Percentiles rank a stretch among this genome's conserved stretches.
Evolutionary conservation across 2,329 filamentous ascomycete genomes (phyloP).

Genomic region (Zasmidium cellare): DNA sequence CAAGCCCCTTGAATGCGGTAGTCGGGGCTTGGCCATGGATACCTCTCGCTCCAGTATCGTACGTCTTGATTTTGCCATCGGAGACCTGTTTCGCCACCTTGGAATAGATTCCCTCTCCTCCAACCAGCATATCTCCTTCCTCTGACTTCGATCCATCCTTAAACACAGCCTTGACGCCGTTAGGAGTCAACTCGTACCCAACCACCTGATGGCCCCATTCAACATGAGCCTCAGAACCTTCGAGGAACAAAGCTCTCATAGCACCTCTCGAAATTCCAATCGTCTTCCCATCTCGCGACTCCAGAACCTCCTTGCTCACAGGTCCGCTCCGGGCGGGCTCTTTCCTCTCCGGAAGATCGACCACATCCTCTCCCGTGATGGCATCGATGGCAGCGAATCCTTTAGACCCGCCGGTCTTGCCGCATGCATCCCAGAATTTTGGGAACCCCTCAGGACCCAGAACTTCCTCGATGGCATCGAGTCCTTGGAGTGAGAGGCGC

Average conservation of each 20-base stretch:
- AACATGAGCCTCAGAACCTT: slow-evolving; percentile 57
- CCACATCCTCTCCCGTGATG: slow-evolving; percentile 48
- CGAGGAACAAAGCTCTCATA: slow-evolving; percentile 61
- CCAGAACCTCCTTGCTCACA: slow-evolving; percentile 34
- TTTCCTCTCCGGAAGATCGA: background rate
- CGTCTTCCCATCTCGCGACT: slow-evolving; percentile 58
- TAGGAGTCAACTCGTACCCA: slow-evolving; percentile 58
- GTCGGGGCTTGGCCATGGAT: slow-evolving; percentile 67
- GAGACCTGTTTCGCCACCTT: slow-evolving; percentile 61
- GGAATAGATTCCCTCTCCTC: slow-evolving; percentile 64
- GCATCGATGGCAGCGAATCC: slow-evolving; percentile 56
- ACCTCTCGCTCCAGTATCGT: slow-evolving; percentile 62
- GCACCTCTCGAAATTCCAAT: slow-evolving; percentile 64
- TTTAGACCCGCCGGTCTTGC: slow-evolving; percentile 57
- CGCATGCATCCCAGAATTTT: slow-evolving; percentile 60
- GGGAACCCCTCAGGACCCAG: slow-evolving; percentile 40
- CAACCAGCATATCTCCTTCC: slow-evolving; percentile 61
- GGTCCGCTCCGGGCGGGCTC: slow-evolving; percentile 5
- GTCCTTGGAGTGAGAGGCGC: slow-evolving; percentile 57
- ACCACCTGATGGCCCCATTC: slow-evolving; percentile 58
- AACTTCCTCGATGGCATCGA: slow-evolving; percentile 62
- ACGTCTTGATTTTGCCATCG: slow-evolving; percentile 59
- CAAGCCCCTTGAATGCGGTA: slow-evolving; percentile 60
- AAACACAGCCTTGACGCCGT: slow-evolving; percentile 60
- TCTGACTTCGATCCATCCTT: slow-evolving; percentile 60